Conservation (phyloP, 1,139 yeast genomes). For the Lodderomyces pseudojiufengensis region DNA sequence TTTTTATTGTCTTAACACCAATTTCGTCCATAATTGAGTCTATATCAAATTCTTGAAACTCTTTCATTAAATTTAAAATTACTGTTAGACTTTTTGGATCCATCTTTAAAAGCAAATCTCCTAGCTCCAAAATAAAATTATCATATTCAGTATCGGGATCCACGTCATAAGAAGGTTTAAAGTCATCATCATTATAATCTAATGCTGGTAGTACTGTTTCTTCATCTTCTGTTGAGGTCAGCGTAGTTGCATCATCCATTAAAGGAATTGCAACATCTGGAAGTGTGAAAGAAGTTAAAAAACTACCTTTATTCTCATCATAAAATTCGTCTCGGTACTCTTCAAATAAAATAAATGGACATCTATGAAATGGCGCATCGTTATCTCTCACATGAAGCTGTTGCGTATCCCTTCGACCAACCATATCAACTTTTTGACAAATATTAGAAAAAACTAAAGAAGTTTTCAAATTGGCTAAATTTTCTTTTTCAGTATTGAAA, state of each 20-base stretch:
- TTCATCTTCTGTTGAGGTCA: background rate
- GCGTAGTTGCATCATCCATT: slow-evolving; percentile 16
- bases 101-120: slow-evolving; percentile 34
- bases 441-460: slow-evolving; percentile 60
- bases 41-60: slow-evolving; percentile 35
- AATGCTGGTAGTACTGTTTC: slow-evolving; percentile 23
- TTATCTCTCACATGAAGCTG: slow-evolving; percentile 62
- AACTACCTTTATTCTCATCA: slow-evolving; percentile 45
- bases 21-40: slow-evolving; percentile 57
- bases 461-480: slow-evolving; percentile 41
- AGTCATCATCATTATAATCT: slow-evolving; percentile 42
- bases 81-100: slow-evolving; percentile 34
- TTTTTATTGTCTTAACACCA: slow-evolving; percentile 56
- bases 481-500: slow-evolving; percentile 20
- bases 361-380: slow-evolving; percentile 82
- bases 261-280: slow-evolving; percentile 68
- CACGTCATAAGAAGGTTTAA: slow-evolving; percentile 36
- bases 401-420: slow-evolving; percentile 49
- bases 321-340: slow-evolving; percentile 46
- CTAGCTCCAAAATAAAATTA: slow-evolving; percentile 51
- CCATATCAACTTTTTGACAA: slow-evolving; percentile 49
- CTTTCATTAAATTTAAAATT: slow-evolving; percentile 28
- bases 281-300: slow-evolving; percentile 58
- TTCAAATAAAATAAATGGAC: slow-evolving; percentile 63
- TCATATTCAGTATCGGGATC: slow-evolving; percentile 52